A percentile compares a stretch with the other conserved stretches of the same genome.
These are phyloP conservation scores for Metschnikowia santaceciliae DNA, from an alignment of 805 yeast genomes.

Conservation along the genomic window DNA sequence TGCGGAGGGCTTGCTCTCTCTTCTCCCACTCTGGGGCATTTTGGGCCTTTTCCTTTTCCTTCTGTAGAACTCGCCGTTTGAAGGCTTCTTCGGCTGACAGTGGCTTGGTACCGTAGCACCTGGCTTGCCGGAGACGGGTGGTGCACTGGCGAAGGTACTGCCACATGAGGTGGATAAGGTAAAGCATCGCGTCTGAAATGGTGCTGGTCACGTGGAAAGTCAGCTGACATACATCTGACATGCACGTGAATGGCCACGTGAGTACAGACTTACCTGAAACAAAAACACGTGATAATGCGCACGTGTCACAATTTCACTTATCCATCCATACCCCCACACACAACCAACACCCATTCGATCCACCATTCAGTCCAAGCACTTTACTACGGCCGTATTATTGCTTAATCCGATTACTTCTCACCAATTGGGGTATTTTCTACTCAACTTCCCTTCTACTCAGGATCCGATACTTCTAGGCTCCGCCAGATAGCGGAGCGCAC, in stretches of 20 bases:
- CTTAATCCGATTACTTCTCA: too few relatives aligned
- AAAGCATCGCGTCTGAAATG: neutral
- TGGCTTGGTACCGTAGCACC: constrained; percentile 1
- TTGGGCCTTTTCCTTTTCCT: constrained; percentile 41
- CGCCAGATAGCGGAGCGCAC: constrained; percentile 1
- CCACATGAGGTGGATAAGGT: neutral
- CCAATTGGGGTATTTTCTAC: too few relatives aligned
- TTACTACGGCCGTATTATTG: too few relatives aligned
- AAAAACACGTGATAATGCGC: too few relatives aligned
- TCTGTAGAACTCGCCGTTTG: constrained; percentile 14
- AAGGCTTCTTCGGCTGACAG: constrained; percentile 12
- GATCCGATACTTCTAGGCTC: neutral
- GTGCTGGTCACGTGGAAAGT: neutral
- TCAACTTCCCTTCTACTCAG: too few relatives aligned
- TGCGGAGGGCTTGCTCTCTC: constrained; percentile 59
- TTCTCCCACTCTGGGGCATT: constrained; percentile 56
- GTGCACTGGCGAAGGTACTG: neutral
- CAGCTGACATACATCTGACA: neutral
- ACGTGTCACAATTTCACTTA: too few relatives aligned
- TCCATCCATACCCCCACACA: too few relatives aligned
- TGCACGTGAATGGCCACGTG: too few relatives aligned
- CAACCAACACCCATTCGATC: too few relatives aligned
- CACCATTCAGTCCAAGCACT: too few relatives aligned
- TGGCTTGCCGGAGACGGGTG: neutral
- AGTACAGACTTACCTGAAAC: too few relatives aligned